These are phyloP conservation scores for Mychonastes homosphaera DNA, from an alignment of 139 green algal species.

Conservation along the genomic window DNA sequence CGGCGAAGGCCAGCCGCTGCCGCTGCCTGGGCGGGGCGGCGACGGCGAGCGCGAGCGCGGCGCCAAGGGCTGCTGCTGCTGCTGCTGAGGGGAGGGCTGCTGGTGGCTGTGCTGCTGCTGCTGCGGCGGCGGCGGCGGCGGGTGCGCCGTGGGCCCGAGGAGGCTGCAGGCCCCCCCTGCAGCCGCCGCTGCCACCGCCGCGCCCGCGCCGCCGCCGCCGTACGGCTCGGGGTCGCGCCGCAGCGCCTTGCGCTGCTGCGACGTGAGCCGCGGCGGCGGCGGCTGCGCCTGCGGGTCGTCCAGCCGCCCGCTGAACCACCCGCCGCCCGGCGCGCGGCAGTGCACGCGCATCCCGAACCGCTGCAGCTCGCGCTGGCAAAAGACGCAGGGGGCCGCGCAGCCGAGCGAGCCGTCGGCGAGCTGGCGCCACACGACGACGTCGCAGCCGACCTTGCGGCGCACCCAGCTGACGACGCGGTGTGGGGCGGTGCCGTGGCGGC, in stretches of 20 bases:
- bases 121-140: no score
- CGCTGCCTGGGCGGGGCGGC: no score
- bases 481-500: conserved; percentile 31
- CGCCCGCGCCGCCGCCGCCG: no score
- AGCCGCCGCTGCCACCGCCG: no score
- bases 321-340: conserved; percentile 22
- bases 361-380: conserved; percentile 40
- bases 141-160: no score
- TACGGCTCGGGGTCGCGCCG: no score
- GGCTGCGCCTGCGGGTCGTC: conserved; percentile 31
- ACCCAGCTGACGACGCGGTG: conserved; percentile 46
- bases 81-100: no score
- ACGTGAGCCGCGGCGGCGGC: conserved; percentile 29
- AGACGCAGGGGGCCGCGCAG: conserved; percentile 44
- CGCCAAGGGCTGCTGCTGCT: no score
- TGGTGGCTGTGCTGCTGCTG: no score
- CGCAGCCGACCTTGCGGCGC: conserved; percentile 45
- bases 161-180: no score
- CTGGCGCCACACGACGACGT: conserved; percentile 40
- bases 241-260: conserved; percentile 34
- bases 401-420: conserved; percentile 44
- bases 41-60: no score
- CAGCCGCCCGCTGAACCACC: conserved; percentile 35
- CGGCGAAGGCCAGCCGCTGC: no score
- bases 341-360: conserved; percentile 42